A percentile compares a stretch with the other conserved stretches of the same genome.
Evolutionary conservation across 176 grass and related monocot genomes (phyloP).

Genomic region (Zea mays): DNA sequence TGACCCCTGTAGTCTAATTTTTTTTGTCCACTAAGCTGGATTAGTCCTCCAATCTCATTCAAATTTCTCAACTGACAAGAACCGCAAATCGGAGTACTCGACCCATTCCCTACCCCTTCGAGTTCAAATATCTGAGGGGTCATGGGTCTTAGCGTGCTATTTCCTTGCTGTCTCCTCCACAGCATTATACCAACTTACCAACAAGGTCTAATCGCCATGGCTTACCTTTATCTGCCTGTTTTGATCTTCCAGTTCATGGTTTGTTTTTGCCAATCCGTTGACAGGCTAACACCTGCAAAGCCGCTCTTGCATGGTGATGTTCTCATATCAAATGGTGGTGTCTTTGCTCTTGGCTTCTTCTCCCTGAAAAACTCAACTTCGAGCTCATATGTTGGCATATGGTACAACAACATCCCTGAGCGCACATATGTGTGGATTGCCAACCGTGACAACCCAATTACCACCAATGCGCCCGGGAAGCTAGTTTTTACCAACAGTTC

Average conservation of each 20-base stretch:
- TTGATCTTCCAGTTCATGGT: slow-evolving; percentile 10
- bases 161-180: slow-evolving; percentile 14
- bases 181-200: background rate
- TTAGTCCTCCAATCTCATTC: background rate
- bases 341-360: slow-evolving; percentile 59
- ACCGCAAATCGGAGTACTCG: background rate
- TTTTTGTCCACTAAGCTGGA: too few species aligned
- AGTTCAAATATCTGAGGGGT: background rate
- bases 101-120: background rate
- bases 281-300: slow-evolving; percentile 37
- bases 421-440: slow-evolving; percentile 53
- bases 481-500: slow-evolving; percentile 20
- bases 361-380: slow-evolving; percentile 20
- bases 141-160: background rate
- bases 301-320: slow-evolving; percentile 6
- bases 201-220: slow-evolving; percentile 26
- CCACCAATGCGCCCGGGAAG: background rate
- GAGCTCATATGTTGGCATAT: slow-evolving; percentile 37
- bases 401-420: slow-evolving; percentile 43
- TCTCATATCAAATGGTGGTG: slow-evolving; percentile 34
- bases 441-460: slow-evolving; percentile 47
- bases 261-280: slow-evolving; percentile 27
- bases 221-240: background rate
- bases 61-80: background rate
- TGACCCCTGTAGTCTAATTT: too few species aligned